Percentiles rank a stretch among this genome's conserved stretches.
phyloP scores from a whole-genome alignment of 805 yeast genomes.

The Ogataea trehaloabstinens region DNA sequence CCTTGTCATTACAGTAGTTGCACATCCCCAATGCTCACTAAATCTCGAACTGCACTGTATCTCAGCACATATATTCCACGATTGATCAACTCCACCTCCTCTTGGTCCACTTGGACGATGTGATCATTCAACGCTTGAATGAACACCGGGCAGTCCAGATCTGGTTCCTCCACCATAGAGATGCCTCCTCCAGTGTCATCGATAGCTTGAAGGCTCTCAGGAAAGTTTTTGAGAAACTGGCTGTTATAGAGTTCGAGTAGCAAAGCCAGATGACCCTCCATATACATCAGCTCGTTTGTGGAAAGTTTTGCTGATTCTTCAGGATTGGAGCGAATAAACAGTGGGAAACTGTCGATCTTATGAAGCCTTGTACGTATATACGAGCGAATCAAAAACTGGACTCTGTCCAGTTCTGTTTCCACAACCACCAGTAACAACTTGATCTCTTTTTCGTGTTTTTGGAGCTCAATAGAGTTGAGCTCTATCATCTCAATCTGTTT shows the following conservation, averaged over 20 bases:
- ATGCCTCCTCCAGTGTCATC: slow-evolving; percentile 71
- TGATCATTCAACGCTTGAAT: slow-evolving; percentile 48
- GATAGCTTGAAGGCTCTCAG: slow-evolving; percentile 64
- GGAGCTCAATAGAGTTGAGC: slow-evolving; percentile 72
- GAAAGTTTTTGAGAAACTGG: slow-evolving; percentile 65
- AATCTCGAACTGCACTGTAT: slow-evolving; percentile 51
- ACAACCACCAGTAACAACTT: slow-evolving; percentile 79
- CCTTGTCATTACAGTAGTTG: too few relatives aligned
- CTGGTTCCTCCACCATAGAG: slow-evolving; percentile 79
- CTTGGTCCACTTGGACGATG: slow-evolving; percentile 45
- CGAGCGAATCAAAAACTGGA: slow-evolving; percentile 75
- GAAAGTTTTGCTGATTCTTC: slow-evolving; percentile 45
- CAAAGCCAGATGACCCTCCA: slow-evolving; percentile 65
- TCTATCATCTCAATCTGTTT: slow-evolving; percentile 75
- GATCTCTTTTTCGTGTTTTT: slow-evolving; percentile 60
- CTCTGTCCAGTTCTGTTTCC: slow-evolving; percentile 88
- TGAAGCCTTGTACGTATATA: slow-evolving; percentile 74
- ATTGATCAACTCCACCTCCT: slow-evolving; percentile 52
- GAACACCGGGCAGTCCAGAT: slow-evolving; percentile 74
- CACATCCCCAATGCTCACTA: slow-evolving; percentile 40
- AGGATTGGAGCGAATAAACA: slow-evolving; percentile 52
- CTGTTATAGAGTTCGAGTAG: slow-evolving; percentile 63
- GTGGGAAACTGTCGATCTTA: slow-evolving; percentile 70
- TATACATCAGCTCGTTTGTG: slow-evolving; percentile 58
- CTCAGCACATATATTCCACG: slow-evolving; percentile 77